These are phyloP conservation scores for Trypanosoma conorhini DNA, from an alignment of 208 protist genomes.

Conservation along the genomic window DNA sequence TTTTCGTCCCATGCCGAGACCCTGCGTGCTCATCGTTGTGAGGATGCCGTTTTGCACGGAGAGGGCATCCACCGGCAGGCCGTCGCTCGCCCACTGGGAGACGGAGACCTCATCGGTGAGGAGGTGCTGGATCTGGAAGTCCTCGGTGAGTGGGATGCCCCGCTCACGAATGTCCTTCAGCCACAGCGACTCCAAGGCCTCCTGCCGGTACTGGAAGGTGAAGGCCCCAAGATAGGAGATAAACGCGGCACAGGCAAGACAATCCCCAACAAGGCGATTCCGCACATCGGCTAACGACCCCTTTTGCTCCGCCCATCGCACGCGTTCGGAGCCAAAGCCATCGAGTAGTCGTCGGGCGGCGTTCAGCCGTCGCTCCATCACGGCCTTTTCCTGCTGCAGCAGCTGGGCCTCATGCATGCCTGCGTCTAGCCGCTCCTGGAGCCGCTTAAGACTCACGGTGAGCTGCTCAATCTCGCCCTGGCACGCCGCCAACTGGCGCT, in stretches of 20 bases:
- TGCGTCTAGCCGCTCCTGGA: conserved; percentile 91
- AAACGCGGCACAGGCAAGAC: conserved; percentile 96
- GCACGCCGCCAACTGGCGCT: conserved; percentile 81
- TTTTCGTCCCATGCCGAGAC: conserved; percentile 75
- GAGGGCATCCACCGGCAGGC: conserved; percentile 97
- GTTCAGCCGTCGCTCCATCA: conserved; percentile 95
- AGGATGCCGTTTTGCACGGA: conserved; percentile 99
- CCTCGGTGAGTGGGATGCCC: conserved; percentile 89
- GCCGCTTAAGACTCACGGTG: conserved; percentile 87
- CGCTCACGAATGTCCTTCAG: conserved; percentile 85
- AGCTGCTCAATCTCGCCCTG: conserved; percentile 93
- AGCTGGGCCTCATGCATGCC: conserved; percentile 92
- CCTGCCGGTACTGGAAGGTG: conserved; percentile 95
- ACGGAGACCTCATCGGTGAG: conserved; percentile 97
- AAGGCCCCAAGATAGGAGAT: conserved; percentile 98
- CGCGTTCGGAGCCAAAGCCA: conserved; percentile 97
- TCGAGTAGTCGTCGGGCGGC: conserved; percentile 97
- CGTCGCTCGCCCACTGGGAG: conserved; percentile 97
- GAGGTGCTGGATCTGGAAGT: conserved; percentile 92
- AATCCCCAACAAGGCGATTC: conserved; percentile 96
- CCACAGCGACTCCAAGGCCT: conserved; percentile 94
- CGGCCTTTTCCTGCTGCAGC: conserved; percentile 91
- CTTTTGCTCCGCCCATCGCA: conserved; percentile 96
- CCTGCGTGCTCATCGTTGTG: conserved; percentile 88
- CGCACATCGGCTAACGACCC: conserved; percentile 81